Evolutionary conservation across 176 grass and related monocot species (phyloP).

Genomic region (Bromus sterilis): DNA sequence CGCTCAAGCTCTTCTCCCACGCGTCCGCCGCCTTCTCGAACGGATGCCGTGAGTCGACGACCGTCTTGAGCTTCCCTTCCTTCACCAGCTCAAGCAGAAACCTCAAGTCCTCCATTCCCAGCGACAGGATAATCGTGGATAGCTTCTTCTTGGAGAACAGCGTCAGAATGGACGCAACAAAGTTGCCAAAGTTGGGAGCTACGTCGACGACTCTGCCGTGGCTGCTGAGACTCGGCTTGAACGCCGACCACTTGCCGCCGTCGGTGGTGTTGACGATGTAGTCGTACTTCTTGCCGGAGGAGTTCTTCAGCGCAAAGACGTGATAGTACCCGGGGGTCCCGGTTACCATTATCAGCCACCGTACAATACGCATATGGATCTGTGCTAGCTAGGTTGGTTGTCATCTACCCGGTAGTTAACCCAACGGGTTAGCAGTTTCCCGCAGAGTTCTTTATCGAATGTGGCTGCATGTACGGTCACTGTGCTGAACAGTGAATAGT

Average conservation of each 20-base stretch:
- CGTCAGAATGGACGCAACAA: not conserved
- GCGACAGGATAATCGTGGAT: not conserved
- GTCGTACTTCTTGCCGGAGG: not conserved
- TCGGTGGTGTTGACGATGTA: slow-evolving; percentile 1
- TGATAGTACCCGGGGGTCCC: no score
- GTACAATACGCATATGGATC: no score
- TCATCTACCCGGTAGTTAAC: no score
- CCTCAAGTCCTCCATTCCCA: slow-evolving; percentile 2
- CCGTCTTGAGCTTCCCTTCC: slow-evolving; percentile 31
- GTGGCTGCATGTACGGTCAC: no score
- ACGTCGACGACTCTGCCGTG: not conserved
- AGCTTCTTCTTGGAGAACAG: not conserved
- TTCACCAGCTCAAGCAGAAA: slow-evolving; percentile 16
- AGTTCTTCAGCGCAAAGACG: not conserved
- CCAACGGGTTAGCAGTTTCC: no score
- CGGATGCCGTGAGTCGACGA: slow-evolving; percentile 17
- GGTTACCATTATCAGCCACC: no score
- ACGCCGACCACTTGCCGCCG: not conserved
- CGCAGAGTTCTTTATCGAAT: no score
- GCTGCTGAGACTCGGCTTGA: not conserved
- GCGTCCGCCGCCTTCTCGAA: slow-evolving; percentile 19
- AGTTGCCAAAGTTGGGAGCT: not conserved
- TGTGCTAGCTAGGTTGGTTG: no score
- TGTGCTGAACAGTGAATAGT: no score
- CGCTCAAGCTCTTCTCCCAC: slow-evolving; percentile 29